Evolutionary conservation across 2,329 filamentous ascomycete genomes (phyloP).

Genomic region (Talaromyces marneffei): DNA sequence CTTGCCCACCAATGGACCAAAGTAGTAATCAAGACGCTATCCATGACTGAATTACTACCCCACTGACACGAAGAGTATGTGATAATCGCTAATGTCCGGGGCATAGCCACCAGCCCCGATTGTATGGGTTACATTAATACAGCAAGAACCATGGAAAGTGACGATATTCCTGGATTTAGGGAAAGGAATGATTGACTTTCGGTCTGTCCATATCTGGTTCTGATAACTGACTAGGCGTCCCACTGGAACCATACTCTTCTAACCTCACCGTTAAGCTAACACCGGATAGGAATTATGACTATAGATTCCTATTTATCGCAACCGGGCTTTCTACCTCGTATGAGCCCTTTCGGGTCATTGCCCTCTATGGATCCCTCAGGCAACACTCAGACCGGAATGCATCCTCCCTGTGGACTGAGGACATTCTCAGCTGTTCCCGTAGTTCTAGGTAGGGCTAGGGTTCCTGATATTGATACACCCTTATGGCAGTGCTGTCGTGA

Average conservation of each 20-base stretch:
- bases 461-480: not conserved
- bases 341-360: not conserved
- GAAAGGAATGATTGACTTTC: not conserved
- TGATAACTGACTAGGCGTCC: not conserved
- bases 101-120: not conserved
- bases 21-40: not conserved
- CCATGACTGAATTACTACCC: not conserved
- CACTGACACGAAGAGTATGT: not conserved
- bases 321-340: not conserved
- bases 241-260: not conserved
- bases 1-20: not conserved
- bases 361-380: not conserved
- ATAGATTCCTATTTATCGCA: not conserved
- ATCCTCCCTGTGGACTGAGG: not conserved
- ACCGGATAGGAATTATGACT: not conserved
- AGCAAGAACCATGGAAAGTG: slow-evolving; percentile 2
- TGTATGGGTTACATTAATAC: not conserved
- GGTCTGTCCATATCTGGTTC: not conserved
- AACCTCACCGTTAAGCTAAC: not conserved
- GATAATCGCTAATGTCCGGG: not conserved
- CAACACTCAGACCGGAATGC: not conserved
- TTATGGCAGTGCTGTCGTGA: not conserved
- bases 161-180: not conserved
- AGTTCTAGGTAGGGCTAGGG: not conserved
- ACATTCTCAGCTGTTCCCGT: not conserved